Conservation (phyloP, 306 rosid genomes). For the Lathyrus aphaca region DNA sequence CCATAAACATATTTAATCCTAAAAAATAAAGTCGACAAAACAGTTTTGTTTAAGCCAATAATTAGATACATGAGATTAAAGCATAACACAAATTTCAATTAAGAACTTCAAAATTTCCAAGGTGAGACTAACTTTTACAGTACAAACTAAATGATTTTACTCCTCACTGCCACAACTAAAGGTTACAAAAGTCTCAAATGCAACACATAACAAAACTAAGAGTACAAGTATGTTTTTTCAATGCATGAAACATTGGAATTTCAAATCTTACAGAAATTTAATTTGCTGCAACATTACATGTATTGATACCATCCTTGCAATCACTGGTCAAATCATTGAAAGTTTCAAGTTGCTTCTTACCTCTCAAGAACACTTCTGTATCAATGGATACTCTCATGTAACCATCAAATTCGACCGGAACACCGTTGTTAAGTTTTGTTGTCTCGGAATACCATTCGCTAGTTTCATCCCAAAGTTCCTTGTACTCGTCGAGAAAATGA, state of each 20-base stretch:
- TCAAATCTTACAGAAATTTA: constrained; percentile 47
- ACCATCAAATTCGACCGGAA: constrained; percentile 89
- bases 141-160: constrained; percentile 55
- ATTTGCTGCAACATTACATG: constrained; percentile 69
- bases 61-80: constrained; percentile 34
- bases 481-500: constrained; percentile 90
- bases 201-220: constrained; percentile 53
- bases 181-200: constrained; percentile 61
- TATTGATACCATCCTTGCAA: constrained; percentile 94
- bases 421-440: constrained; percentile 65
- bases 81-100: constrained; percentile 32
- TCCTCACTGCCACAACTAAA: constrained; percentile 47
- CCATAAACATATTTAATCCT: no score
- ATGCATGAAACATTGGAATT: constrained; percentile 41
- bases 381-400: constrained; percentile 95
- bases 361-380: constrained; percentile 96
- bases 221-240: constrained; percentile 47
- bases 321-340: constrained; percentile 92
- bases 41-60: constrained; percentile 31
- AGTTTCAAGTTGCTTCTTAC: constrained; percentile 92
- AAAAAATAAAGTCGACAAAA: not conserved
- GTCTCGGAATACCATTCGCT: constrained; percentile 90
- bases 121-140: constrained; percentile 44
- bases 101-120: constrained; percentile 37
- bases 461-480: constrained; percentile 83